A percentile compares a stretch with the other conserved stretches of the same genome.
Evolutionary conservation across 331 rosid genomes (phyloP).

Genomic region (Quercus tomentella): DNA sequence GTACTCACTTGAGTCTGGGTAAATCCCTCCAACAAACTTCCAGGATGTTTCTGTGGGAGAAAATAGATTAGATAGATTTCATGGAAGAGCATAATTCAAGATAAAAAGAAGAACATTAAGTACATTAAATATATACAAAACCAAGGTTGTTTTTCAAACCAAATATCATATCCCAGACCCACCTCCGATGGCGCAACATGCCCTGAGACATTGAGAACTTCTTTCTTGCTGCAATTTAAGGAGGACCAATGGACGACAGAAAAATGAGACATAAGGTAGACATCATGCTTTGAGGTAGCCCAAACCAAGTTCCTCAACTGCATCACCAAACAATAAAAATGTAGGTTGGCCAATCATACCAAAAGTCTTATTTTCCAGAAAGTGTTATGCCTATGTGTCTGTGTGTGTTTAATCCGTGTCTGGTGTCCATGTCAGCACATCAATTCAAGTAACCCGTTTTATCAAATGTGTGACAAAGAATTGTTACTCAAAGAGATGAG

Average conservation of each 20-base stretch:
- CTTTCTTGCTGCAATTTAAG: conserved; percentile 46
- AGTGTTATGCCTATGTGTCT: background rate
- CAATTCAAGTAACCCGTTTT: background rate
- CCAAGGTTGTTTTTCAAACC: background rate
- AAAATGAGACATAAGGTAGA: conserved; percentile 70
- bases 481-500: too few species aligned
- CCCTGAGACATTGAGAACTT: conserved; percentile 72
- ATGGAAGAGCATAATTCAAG: background rate
- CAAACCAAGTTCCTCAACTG: conserved; percentile 93
- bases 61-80: background rate
- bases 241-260: conserved; percentile 84
- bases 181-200: conserved; percentile 76
- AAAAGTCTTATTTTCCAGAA: background rate
- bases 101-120: background rate
- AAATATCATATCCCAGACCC: conserved; percentile 1
- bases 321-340: conserved; percentile 18
- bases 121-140: background rate
- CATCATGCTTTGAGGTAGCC: conserved; percentile 91
- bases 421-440: background rate
- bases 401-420: background rate
- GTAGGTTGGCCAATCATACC: background rate
- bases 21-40: conserved; percentile 87
- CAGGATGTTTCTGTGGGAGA: conserved; percentile 69
- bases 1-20: conserved; percentile 81
- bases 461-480: background rate